phyloP scores from a whole-genome alignment of 2,329 filamentous ascomycete species.

The Achaetomium macrosporum region DNA sequence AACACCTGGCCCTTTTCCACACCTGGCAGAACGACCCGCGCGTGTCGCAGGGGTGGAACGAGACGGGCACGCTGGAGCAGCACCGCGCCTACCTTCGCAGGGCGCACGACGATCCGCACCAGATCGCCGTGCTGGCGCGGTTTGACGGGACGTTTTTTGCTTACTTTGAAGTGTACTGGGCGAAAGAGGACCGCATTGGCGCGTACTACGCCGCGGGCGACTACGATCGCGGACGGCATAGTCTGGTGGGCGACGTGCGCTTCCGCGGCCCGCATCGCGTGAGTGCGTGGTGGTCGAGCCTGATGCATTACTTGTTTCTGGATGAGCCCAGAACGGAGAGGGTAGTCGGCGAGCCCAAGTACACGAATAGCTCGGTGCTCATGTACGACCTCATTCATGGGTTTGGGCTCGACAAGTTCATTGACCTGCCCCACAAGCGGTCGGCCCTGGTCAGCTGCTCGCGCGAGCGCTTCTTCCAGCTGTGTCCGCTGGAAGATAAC shows the following conservation, averaged over 20 bases:
- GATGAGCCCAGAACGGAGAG: conserved; percentile 53
- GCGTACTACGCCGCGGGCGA: conserved; percentile 51
- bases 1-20: conserved; percentile 67
- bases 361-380: conserved; percentile 62
- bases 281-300: conserved; percentile 54
- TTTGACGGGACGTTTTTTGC: conserved; percentile 68
- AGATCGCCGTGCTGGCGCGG: conserved; percentile 61
- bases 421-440: conserved; percentile 67
- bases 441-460: conserved; percentile 61
- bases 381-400: conserved; percentile 71
- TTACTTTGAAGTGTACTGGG: conserved; percentile 80
- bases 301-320: conserved; percentile 59
- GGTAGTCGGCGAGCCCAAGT: conserved; percentile 66
- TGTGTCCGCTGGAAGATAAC: conserved; percentile 53
- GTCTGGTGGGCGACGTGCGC: conserved; percentile 52
- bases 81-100: conserved; percentile 66
- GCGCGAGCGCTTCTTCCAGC: conserved; percentile 63
- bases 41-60: conserved; percentile 74
- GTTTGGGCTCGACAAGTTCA: conserved; percentile 64
- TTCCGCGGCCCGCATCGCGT: conserved; percentile 57
- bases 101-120: conserved; percentile 65
- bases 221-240: conserved; percentile 54
- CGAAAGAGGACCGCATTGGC: conserved; percentile 54
- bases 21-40: conserved; percentile 80
- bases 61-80: conserved; percentile 68